Evolutionary conservation across 148 eudicot genomes (phyloP).

Genomic region (Heliamphora exappendiculata): DNA sequence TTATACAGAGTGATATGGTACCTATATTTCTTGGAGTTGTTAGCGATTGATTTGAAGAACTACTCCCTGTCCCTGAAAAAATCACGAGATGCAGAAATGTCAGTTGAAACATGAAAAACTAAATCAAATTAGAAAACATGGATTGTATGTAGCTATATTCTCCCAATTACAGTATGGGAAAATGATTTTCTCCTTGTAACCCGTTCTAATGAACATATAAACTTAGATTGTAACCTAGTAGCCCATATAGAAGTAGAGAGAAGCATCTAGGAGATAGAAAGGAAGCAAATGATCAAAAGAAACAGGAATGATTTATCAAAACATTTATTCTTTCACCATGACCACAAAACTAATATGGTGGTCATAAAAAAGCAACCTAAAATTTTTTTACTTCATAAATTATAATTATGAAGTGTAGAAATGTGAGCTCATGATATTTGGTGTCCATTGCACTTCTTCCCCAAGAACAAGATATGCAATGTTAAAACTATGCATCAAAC

Average conservation of each 20-base stretch:
- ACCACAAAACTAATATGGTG: not conserved
- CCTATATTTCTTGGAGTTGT: not conserved
- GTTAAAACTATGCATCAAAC: not conserved
- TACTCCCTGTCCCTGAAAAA: conserved; percentile 15
- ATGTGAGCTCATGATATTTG: not conserved
- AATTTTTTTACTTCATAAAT: not conserved
- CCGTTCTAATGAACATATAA: not conserved
- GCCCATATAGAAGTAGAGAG: not conserved
- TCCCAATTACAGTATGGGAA: not conserved
- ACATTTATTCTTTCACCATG: not conserved
- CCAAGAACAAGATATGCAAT: too few species aligned
- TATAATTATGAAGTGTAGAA: not conserved
- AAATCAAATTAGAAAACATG: not conserved
- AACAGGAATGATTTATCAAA: not conserved
- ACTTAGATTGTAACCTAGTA: not conserved
- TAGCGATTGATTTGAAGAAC: not conserved
- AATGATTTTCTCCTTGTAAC: not conserved
- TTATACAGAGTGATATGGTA: not conserved
- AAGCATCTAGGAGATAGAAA: not conserved
- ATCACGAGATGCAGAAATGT: not conserved
- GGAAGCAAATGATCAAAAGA: not conserved
- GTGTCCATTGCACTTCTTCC: not conserved
- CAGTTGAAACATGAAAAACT: conserved; percentile 2
- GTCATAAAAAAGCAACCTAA: not conserved
- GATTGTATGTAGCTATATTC: not conserved